Evolutionary conservation across 2,329 filamentous ascomycete genomes (phyloP).

Genomic region (Cordyceps cateniannulata): DNA sequence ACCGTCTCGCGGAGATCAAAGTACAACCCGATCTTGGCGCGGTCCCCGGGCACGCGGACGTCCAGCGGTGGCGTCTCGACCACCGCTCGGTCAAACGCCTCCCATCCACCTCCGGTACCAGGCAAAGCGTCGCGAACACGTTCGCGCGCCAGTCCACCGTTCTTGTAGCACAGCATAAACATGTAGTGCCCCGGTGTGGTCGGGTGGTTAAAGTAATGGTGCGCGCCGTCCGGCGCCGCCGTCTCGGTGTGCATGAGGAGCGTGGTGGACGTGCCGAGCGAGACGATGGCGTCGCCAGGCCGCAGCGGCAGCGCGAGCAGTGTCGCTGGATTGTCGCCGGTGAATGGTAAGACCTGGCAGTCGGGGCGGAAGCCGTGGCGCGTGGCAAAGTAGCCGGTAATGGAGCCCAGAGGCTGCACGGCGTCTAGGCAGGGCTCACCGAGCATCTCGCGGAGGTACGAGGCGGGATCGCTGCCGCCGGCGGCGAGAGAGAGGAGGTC

Average conservation of each 20-base stretch:
- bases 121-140: constrained; percentile 79
- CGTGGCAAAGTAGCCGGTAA: constrained; percentile 71
- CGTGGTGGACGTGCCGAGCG: constrained; percentile 88
- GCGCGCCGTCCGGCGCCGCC: constrained; percentile 82
- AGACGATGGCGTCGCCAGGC: constrained; percentile 87
- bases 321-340: constrained; percentile 92
- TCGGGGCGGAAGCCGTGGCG: constrained; percentile 71
- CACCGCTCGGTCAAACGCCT: constrained; percentile 69
- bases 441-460: constrained; percentile 67
- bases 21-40: constrained; percentile 85
- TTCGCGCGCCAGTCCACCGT: constrained; percentile 88
- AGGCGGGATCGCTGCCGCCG: constrained; percentile 52
- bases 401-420: constrained; percentile 66
- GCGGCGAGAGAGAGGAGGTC: constrained; percentile 69
- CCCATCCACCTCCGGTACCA: constrained; percentile 53
- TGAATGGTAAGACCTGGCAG: constrained; percentile 79
- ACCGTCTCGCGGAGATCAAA: constrained; percentile 95
- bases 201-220: constrained; percentile 98
- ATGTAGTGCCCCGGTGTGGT: constrained; percentile 88
- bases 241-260: constrained; percentile 95
- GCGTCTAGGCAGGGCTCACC: constrained; percentile 76
- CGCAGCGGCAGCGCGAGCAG: constrained; percentile 86
- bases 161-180: constrained; percentile 99
- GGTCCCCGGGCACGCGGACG: constrained; percentile 41
- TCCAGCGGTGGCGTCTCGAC: constrained; percentile 64